Percentiles rank a stretch among this genome's conserved stretches.
Evolutionary conservation across 2,329 filamentous ascomycete genomes (phyloP).

Genomic region (Coniochaeta prunicola): DNA sequence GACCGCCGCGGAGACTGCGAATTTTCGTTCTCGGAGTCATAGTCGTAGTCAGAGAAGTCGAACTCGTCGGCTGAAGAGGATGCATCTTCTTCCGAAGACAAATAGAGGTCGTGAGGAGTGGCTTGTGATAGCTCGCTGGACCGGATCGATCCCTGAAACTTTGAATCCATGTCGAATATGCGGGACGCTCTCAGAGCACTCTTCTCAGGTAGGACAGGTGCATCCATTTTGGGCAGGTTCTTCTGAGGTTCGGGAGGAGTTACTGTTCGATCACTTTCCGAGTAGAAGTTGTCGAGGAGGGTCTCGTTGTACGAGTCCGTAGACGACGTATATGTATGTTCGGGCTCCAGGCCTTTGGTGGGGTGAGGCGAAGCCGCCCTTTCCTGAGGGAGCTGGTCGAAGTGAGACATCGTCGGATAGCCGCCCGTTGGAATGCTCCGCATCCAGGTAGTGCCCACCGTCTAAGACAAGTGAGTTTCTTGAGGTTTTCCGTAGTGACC

Average conservation of each 20-base stretch:
- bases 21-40: conserved; percentile 28
- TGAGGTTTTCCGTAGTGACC: neutral
- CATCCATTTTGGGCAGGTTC: conserved; percentile 10
- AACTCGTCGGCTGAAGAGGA: conserved; percentile 55
- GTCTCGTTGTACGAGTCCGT: conserved; percentile 10
- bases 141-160: conserved; percentile 21
- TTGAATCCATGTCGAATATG: conserved; percentile 23
- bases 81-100: conserved; percentile 59
- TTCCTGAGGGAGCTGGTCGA: conserved; percentile 8
- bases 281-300: conserved; percentile 10
- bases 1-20: conserved; percentile 24
- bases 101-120: conserved; percentile 50
- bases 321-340: conserved; percentile 8
- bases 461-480: neutral
- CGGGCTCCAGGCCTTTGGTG: conserved; percentile 7
- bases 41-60: conserved; percentile 18
- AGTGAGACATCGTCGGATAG: conserved; percentile 9
- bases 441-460: neutral
- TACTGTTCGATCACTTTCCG: conserved; percentile 8
- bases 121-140: conserved; percentile 25
- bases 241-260: conserved; percentile 10
- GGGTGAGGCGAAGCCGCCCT: conserved; percentile 9
- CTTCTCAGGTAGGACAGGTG: conserved; percentile 42
- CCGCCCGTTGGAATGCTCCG: conserved; percentile 3
- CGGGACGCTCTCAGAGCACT: conserved; percentile 41